Percentiles rank a stretch among this genome's conserved stretches.
Evolutionary conservation across 2,329 filamentous ascomycete species (phyloP).

Genomic region (Beauveria varroae): DNA sequence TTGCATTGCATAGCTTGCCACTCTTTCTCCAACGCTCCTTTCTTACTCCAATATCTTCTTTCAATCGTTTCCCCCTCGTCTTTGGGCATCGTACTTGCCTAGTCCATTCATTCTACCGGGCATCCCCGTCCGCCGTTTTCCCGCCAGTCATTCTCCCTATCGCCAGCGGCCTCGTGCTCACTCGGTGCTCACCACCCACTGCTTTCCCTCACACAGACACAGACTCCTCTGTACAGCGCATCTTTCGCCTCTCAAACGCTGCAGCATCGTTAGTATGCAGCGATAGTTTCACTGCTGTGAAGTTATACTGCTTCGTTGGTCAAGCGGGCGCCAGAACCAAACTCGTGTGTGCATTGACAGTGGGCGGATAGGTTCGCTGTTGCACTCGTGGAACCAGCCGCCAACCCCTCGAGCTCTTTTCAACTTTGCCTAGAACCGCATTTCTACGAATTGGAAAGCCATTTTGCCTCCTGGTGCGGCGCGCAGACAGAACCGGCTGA

Average conservation of each 20-base stretch:
- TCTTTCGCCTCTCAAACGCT: neutral
- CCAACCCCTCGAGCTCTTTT: neutral
- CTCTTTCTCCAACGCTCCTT: conserved; percentile 7
- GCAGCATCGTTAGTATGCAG: conserved; percentile 5
- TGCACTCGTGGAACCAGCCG: neutral
- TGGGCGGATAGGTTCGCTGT: neutral
- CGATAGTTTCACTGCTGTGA: neutral
- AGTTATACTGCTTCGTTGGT: neutral
- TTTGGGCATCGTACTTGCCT: neutral
- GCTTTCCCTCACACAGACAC: neutral
- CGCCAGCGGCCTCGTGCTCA: neutral
- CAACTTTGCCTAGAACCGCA: neutral
- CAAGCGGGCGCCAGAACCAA: neutral
- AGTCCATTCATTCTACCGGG: neutral
- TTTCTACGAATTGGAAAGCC: neutral
- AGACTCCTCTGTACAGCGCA: neutral
- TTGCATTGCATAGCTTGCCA: neutral
- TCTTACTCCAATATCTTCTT: neutral
- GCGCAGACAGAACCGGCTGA: neutral
- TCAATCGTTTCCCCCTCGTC: neutral
- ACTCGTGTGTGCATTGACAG: neutral
- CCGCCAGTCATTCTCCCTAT: neutral
- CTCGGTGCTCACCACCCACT: neutral
- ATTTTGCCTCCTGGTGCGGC: neutral
- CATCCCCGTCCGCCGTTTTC: neutral